phyloP scores from a whole-genome alignment of 1,284 basidiomycete species.

The Cutaneotrichosporon daszewskae region DNA sequence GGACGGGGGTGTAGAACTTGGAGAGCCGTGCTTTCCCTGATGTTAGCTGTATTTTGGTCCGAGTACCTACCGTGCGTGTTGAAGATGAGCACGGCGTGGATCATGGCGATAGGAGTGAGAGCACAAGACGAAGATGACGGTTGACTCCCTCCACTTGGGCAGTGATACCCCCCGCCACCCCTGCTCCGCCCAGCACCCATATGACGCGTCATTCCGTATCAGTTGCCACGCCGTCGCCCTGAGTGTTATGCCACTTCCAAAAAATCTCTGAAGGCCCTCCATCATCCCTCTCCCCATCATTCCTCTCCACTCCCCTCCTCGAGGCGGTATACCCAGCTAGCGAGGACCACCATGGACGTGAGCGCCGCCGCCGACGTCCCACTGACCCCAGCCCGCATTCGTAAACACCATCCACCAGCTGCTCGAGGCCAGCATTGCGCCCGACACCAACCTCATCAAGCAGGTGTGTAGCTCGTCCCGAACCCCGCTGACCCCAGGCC shows the following conservation, averaged over 20 bases:
- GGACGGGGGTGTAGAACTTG: slow-evolving; percentile 89
- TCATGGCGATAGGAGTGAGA: slow-evolving; percentile 56
- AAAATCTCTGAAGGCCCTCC: no score
- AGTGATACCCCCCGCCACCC: no score
- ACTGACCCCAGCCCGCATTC: slow-evolving; percentile 23
- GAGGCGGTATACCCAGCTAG: background rate
- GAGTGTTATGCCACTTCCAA: background rate
- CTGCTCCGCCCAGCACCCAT: no score
- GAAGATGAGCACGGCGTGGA: slow-evolving; percentile 76
- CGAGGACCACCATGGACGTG: slow-evolving; percentile 21
- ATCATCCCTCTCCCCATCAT: slow-evolving; percentile 5
- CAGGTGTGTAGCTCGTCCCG: slow-evolving; percentile 56
- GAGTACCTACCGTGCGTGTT: slow-evolving; percentile 53
- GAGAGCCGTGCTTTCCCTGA: slow-evolving; percentile 84
- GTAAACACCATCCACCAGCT: slow-evolving; percentile 71
- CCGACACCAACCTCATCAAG: slow-evolving; percentile 81
- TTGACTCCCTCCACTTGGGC: no score
- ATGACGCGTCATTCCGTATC: no score
- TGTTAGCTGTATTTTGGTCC: slow-evolving; percentile 56
- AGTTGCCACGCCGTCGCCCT: background rate
- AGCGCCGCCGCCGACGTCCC: slow-evolving; percentile 1
- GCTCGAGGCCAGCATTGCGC: slow-evolving; percentile 74
- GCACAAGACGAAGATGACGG: no score
- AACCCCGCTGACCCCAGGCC: slow-evolving; percentile 55
- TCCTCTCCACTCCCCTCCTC: background rate